Evolutionary conservation across 2,329 filamentous ascomycete genomes (phyloP), one percentile per base, ranked within the genome.

Genomic region (Fusarium solani-melongenae): DNA sequence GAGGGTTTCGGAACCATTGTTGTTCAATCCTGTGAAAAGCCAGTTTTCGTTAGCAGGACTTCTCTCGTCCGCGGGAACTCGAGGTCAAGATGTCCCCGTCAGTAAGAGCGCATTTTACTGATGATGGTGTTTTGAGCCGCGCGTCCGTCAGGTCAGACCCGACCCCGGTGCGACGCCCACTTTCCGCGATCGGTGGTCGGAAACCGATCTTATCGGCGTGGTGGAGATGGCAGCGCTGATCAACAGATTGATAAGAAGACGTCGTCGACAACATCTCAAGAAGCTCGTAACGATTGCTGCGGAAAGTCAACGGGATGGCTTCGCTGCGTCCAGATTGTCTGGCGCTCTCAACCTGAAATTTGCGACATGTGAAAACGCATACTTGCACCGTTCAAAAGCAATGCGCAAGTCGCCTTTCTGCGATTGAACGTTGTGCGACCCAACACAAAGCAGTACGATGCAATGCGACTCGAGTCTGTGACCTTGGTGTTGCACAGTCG

Each of bases 161-260:
- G 56, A 56, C 38, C 70, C 65, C 60, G 38, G 62, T 63, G 63
- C 55, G 22, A 44, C 66, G 59, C 63, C 72, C 72, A 62, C 66
- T 55, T 62, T 57, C 69, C 64, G 46, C 33, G 71, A 74, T 41
- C 12, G 39, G 22, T 34, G 8, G 22, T 71, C 66, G 55, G 64
- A 66, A 41, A 64, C 64, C 57, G 65, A 67, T 75, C 67, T 67
- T 73, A 69, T 71, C 73, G 56, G 55, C 46, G 39, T 66, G 41
- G 33, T 55, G 53, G 55, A 55, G 59, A 66, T 69, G 36, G 46
- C 29, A 6, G 29, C 17, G 49, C 53, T 57, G 56, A 56, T 64
- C 36, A 10, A 14, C 20, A 71, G 71, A 75, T 78, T 78, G 73
- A 74, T 75, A 75, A 76, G 49, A 14, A 22, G 34, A 53, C 11